phyloP scores from a whole-genome alignment of 768 basidiomycete species.

The Lepiota brunneoincarnata region DNA sequence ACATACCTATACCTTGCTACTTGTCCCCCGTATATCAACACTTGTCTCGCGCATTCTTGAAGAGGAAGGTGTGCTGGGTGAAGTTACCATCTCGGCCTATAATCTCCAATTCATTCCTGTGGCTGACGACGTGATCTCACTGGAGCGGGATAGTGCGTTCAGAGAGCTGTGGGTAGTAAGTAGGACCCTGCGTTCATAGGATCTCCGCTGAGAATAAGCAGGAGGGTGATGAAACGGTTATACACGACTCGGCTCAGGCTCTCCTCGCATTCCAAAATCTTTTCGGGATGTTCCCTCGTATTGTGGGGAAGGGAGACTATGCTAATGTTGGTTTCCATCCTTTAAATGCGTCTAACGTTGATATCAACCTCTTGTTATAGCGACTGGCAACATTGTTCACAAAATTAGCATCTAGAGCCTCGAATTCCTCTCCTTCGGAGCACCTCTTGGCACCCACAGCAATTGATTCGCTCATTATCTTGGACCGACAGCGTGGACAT shows the following conservation, averaged over 20 bases:
- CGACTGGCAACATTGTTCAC: slow-evolving; percentile 72
- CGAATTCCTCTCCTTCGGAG: slow-evolving; percentile 33
- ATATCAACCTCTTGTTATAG: slow-evolving; percentile 35
- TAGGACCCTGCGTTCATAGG: slow-evolving; percentile 14
- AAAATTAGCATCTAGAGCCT: slow-evolving; percentile 31
- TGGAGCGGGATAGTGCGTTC: slow-evolving; percentile 85
- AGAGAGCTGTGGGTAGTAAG: slow-evolving; percentile 90
- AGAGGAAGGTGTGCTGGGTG: slow-evolving; percentile 98
- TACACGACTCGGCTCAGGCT: slow-evolving; percentile 88
- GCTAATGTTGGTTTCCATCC: slow-evolving; percentile 53
- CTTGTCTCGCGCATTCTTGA: slow-evolving; percentile 85
- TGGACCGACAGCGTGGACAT: slow-evolving; percentile 93
- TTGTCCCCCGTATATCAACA: slow-evolving; percentile 86
- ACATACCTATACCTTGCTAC: slow-evolving; percentile 81
- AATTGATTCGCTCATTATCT: slow-evolving; percentile 82
- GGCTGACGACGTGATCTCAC: slow-evolving; percentile 88
- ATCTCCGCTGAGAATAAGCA: slow-evolving; percentile 27
- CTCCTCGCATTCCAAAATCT: slow-evolving; percentile 78
- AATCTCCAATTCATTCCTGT: slow-evolving; percentile 93
- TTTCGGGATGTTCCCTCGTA: slow-evolving; percentile 87
- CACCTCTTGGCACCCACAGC: slow-evolving; percentile 48
- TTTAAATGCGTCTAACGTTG: not conserved
- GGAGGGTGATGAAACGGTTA: slow-evolving; percentile 91
- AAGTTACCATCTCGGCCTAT: slow-evolving; percentile 82
- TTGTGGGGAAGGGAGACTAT: slow-evolving; percentile 90